A percentile compares a stretch with the other conserved stretches of the same genome.
These are phyloP conservation scores for Calonectria fujianensis DNA, from an alignment of 2,329 filamentous ascomycete genomes.

Conservation along the genomic window DNA sequence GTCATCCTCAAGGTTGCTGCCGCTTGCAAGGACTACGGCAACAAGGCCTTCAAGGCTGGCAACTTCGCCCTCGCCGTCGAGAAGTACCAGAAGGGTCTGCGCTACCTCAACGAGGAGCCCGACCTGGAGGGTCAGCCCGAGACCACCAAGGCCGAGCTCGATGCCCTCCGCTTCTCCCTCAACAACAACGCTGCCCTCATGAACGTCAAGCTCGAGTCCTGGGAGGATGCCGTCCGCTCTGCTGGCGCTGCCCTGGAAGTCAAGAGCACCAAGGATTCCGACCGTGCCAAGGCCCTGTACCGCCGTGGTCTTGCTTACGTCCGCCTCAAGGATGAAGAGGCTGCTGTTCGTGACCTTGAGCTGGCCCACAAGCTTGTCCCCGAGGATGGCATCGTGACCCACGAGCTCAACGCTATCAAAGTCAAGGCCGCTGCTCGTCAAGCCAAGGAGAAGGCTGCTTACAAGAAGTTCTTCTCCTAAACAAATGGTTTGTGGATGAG, in stretches of 20 bases:
- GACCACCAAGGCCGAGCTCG: slow-evolving; percentile 80
- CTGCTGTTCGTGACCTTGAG: slow-evolving; percentile 83
- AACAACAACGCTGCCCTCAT: slow-evolving; percentile 93
- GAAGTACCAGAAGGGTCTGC: slow-evolving; percentile 95
- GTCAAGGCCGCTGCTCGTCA: slow-evolving; percentile 82
- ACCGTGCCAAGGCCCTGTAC: slow-evolving; percentile 93
- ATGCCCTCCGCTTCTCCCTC: slow-evolving; percentile 86
- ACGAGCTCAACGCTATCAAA: slow-evolving; percentile 87
- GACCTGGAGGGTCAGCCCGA: slow-evolving; percentile 82
- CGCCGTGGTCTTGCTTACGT: slow-evolving; percentile 85
- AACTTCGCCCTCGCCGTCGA: slow-evolving; percentile 83
- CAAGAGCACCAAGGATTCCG: slow-evolving; percentile 79
- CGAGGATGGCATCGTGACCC: slow-evolving; percentile 82
- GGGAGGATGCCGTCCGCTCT: slow-evolving; percentile 80
- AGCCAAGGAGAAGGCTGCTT: slow-evolving; percentile 93
- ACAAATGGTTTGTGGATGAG: background rate
- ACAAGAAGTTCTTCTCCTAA: slow-evolving; percentile 90
- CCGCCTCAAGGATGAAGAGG: slow-evolving; percentile 89
- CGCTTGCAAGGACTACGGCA: slow-evolving; percentile 93
- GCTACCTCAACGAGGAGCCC: slow-evolving; percentile 91
- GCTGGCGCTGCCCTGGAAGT: slow-evolving; percentile 85
- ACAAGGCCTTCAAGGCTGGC: slow-evolving; percentile 90
- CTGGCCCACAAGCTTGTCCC: slow-evolving; percentile 85
- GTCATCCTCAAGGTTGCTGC: slow-evolving; percentile 86
- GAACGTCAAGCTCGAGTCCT: slow-evolving; percentile 86